phyloP scores from a whole-genome alignment of 768 basidiomycete genomes.

The Lactifluus pinguis region DNA sequence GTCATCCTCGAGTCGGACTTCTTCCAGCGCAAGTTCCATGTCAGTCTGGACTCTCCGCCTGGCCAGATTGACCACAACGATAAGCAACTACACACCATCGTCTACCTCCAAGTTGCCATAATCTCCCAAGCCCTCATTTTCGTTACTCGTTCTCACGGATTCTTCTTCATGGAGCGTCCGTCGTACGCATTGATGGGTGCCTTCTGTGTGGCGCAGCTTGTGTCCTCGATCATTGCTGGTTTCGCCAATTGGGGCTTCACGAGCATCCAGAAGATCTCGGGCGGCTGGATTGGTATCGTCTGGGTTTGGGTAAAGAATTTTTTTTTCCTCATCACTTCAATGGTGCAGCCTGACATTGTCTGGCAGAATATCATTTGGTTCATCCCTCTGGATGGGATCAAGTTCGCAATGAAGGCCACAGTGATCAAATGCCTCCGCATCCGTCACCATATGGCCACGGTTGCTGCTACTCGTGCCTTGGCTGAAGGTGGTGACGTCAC shows the following conservation, averaged over 20 bases:
- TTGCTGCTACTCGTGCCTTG: constrained; percentile 25
- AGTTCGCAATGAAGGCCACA: constrained; percentile 93
- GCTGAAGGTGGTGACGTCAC: constrained; percentile 46
- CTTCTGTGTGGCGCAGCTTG: constrained; percentile 88
- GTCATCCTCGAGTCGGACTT: constrained; percentile 81
- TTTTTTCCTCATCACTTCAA: background rate
- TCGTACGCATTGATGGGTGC: constrained; percentile 82
- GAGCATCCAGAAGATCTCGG: constrained; percentile 66
- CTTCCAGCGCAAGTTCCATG: constrained; percentile 85
- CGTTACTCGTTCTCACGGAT: constrained; percentile 87
- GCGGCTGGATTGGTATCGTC: constrained; percentile 94
- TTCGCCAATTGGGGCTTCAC: constrained; percentile 96
- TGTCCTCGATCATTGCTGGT: constrained; percentile 92
- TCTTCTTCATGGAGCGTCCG: constrained; percentile 96
- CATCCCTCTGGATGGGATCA: constrained; percentile 89
- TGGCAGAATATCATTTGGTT: constrained; percentile 90
- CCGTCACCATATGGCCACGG: constrained; percentile 37
- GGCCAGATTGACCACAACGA: constrained; percentile 43
- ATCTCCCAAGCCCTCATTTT: constrained; percentile 98
- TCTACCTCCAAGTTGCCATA: constrained; percentile 96
- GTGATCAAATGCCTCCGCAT: constrained; percentile 78
- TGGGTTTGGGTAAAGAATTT: constrained; percentile 78
- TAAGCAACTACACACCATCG: constrained; percentile 73
- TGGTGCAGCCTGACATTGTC: background rate
- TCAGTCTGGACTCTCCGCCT: constrained; percentile 36